phyloP scores from a whole-genome alignment of 345 rosid genomes.

The Aquilaria malaccensis region DNA sequence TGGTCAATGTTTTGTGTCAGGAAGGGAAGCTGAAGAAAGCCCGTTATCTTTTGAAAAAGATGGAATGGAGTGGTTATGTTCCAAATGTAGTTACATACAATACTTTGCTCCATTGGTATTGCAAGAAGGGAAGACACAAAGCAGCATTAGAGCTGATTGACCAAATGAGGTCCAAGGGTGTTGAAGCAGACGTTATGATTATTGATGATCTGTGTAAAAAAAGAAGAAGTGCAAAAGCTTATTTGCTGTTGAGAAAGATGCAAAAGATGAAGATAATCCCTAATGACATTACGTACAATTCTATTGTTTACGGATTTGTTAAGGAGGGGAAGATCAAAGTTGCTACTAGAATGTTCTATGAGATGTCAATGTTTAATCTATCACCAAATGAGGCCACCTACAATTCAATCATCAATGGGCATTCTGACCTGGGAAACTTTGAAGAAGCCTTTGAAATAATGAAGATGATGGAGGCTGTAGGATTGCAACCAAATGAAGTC shows the following conservation, averaged over 20 bases:
- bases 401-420: conserved; percentile 64
- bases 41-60: conserved; percentile 56
- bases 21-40: conserved; percentile 72
- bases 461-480: conserved; percentile 46
- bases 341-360: conserved; percentile 53
- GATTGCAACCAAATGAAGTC: conserved; percentile 49
- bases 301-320: conserved; percentile 64
- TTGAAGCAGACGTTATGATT: conserved; percentile 64
- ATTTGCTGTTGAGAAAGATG: conserved; percentile 72
- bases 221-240: conserved; percentile 67
- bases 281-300: conserved; percentile 66
- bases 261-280: conserved; percentile 61
- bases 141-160: conserved; percentile 57
- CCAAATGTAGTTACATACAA: conserved; percentile 75
- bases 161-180: conserved; percentile 64
- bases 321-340: conserved; percentile 58
- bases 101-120: conserved; percentile 71
- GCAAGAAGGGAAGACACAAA: conserved; percentile 65
- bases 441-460: conserved; percentile 58
- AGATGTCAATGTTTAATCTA: conserved; percentile 56
- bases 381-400: conserved; percentile 54
- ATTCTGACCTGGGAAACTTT: conserved; percentile 40
- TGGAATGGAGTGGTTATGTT: conserved; percentile 69
- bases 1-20: conserved; percentile 56
- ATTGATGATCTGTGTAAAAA: conserved; percentile 70